Evolutionary conservation across 1,284 basidiomycete species (phyloP).

Genomic region (Abortiporus biennis): DNA sequence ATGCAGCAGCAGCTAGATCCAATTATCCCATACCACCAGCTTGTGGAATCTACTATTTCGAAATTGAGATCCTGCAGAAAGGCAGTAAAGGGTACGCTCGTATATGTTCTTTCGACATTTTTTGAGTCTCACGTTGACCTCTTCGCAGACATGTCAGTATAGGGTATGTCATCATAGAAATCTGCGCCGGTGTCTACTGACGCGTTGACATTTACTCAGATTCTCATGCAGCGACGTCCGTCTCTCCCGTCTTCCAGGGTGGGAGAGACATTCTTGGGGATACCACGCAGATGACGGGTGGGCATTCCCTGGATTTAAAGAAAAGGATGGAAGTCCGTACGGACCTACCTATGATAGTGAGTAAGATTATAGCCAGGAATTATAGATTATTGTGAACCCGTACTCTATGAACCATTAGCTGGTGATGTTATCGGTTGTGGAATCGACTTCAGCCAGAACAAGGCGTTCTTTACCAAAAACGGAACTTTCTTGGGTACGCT

Average conservation of each 20-base stretch:
- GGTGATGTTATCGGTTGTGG: constrained; percentile 88
- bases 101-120: too few relatives aligned
- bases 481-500: constrained; percentile 67
- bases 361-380: too few relatives aligned
- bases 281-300: constrained; percentile 93
- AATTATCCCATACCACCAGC: constrained; percentile 71
- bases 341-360: constrained; percentile 72
- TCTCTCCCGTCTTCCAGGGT: constrained; percentile 78
- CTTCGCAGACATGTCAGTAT: constrained; percentile 70
- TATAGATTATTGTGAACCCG: constrained; percentile 3
- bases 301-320: constrained; percentile 70
- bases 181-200: not conserved
- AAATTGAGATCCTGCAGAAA: constrained; percentile 75
- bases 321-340: constrained; percentile 68
- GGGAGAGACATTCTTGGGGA: constrained; percentile 88
- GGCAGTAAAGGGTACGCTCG: constrained; percentile 67
- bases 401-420: constrained; percentile 39
- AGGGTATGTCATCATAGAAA: constrained; percentile 33
- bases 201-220: constrained; percentile 18
- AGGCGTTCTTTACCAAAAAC: constrained; percentile 89
- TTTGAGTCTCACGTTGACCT: constrained; percentile 6
- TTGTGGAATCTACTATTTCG: constrained; percentile 89
- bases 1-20: constrained; percentile 77
- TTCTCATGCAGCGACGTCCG: constrained; percentile 48
- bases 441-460: constrained; percentile 75